Base-by-base conservation (phyloP, 768 basidiomycete genomes). In the Dacryopinax spathularia region DNA sequence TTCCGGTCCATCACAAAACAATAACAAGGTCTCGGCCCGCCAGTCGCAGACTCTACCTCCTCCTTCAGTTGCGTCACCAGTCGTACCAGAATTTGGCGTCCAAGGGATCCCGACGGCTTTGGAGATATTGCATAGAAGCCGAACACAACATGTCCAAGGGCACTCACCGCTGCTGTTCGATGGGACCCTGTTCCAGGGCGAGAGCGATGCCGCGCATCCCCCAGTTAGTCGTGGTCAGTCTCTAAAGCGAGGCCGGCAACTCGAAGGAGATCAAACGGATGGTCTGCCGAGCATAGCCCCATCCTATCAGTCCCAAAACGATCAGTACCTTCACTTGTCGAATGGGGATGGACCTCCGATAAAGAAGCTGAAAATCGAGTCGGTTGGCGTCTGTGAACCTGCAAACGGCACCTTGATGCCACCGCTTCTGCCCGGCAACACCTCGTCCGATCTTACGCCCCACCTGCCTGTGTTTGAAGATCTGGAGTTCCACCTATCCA, bases 291-390 rank as follows among this genome's bases (percentile, higher is more conserved):
- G 25, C 15, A 15, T 13, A 9, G 25, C 7, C 48, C 9, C 31
- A 6, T 15, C 48, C 2, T 56, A 56, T 31, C 48, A 56, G 13
- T 31, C 48, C 25, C 25, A 56, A 27, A 10, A 13, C 13, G 48
- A 29, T 3, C 25, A 22, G 15, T 18, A 20, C 43, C 9, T 29
- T 9, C 10, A 29, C 2, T 25, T 56, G 7, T 56, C 48, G 9
- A 43, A 77, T 79, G 63, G 86, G 89, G 67, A 78, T 33, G 63
- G 56, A 20, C 36, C 44, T 9, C 63, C 63, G 12, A 34, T 34
- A 12, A 64, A 64, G 63, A 64, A 60, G 34, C 18, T 59, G 13
- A 60, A 59, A 39, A 64, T 33, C 1, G 59, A 64, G 18, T 16
- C 33, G 15, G 59, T 34, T 4, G 31, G 18, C 22, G 18, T 18